Conservation (phyloP, 176 grass and related monocot genomes). For the Musa itinerans region DNA sequence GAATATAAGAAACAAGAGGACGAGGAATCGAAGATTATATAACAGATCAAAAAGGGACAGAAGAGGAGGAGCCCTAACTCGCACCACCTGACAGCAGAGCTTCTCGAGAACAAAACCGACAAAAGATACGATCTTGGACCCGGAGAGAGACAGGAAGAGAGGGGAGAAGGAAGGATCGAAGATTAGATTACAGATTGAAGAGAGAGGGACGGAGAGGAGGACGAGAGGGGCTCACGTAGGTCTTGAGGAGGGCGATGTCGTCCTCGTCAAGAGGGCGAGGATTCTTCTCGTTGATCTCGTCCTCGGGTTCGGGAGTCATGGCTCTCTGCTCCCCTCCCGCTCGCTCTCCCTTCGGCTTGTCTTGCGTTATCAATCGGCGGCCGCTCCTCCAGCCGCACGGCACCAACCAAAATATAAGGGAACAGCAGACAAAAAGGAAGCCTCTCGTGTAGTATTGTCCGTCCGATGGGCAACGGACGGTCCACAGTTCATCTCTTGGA, state of each 20-base stretch:
- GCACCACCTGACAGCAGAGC: background rate
- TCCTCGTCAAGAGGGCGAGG: slow-evolving; percentile 65
- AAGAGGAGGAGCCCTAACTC: background rate
- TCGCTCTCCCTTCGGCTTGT: background rate
- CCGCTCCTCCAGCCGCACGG: background rate
- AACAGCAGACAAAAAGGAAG: no score
- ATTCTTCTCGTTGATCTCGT: slow-evolving; percentile 74
- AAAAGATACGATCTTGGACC: background rate
- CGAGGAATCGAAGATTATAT: background rate
- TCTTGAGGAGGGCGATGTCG: slow-evolving; percentile 79
- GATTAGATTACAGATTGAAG: background rate
- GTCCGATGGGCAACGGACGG: no score
- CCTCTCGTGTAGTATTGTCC: no score
- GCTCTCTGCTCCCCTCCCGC: background rate
- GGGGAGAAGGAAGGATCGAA: background rate
- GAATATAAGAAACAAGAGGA: no score
- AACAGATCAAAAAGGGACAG: background rate
- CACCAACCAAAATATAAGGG: no score
- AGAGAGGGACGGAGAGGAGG: background rate
- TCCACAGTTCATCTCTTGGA: no score
- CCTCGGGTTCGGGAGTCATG: slow-evolving; percentile 68
- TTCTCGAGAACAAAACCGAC: background rate
- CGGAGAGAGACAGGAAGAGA: background rate
- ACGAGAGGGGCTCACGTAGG: slow-evolving; percentile 40
- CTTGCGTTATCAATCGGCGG: background rate